These are phyloP conservation scores for Camelina laxa DNA, from an alignment of 345 rosid species.

Conservation along the genomic window DNA sequence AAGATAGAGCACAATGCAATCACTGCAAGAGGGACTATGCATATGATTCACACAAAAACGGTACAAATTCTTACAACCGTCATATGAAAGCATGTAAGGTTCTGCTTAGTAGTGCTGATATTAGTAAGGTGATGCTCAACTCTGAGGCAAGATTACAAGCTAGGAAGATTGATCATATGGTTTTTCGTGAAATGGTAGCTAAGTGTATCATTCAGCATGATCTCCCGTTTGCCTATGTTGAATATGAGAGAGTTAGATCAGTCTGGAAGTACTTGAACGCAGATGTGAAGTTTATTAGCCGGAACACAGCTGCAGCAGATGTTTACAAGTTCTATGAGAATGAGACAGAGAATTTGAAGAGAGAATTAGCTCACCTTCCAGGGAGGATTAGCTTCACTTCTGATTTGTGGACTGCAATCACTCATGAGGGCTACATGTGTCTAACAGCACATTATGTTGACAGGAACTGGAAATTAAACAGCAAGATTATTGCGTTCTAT, in stretches of 20 bases:
- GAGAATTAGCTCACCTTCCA: background rate
- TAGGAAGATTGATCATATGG: background rate
- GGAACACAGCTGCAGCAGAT: no score
- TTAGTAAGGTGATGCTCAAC: background rate
- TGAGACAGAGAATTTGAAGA: background rate
- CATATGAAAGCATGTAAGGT: background rate
- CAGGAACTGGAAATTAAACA: background rate
- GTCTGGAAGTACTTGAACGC: no score
- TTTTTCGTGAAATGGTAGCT: conserved; percentile 9
- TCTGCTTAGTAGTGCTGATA: background rate
- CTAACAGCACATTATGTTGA: background rate
- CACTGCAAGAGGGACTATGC: background rate
- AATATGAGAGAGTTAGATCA: no score
- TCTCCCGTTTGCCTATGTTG: background rate
- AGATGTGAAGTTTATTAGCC: no score
- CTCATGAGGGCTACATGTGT: conserved; percentile 6
- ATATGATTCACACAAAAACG: background rate
- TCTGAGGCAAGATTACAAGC: background rate
- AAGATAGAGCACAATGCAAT: background rate
- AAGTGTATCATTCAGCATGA: background rate
- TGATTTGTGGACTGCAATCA: background rate
- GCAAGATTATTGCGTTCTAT: background rate
- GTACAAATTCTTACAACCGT: background rate
- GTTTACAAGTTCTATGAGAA: no score
- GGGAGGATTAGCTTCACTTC: background rate